Percentiles rank a stretch among this genome's conserved stretches.
Evolutionary conservation across 2,329 filamentous ascomycete genomes (phyloP).

Genomic region (Penicillium expansum): DNA sequence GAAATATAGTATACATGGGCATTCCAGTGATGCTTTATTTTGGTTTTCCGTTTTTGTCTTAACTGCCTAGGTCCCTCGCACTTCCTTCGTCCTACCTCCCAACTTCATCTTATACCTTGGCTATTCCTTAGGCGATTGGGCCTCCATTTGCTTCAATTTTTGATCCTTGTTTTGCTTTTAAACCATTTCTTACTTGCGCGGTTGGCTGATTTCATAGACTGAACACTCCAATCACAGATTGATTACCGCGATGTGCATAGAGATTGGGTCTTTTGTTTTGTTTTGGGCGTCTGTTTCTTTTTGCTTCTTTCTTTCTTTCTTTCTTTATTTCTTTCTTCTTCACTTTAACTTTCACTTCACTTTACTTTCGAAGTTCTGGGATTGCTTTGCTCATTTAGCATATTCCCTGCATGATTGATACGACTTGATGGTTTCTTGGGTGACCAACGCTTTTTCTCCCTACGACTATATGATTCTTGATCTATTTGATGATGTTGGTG

Average conservation of each 20-base stretch:
- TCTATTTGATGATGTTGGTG: constrained; percentile 2
- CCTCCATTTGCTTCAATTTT: constrained; percentile 1
- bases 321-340: background rate
- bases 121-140: background rate
- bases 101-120: background rate
- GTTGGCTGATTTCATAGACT: constrained; percentile 21
- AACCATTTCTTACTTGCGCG: constrained; percentile 8
- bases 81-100: background rate
- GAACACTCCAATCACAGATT: constrained; percentile 11
- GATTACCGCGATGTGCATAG: constrained; percentile 19
- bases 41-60: background rate
- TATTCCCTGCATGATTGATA: constrained; percentile 16
- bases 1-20: constrained; percentile 7
- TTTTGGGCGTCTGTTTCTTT: background rate
- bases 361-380: background rate
- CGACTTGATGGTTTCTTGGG: constrained; percentile 14
- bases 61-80: background rate
- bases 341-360: background rate
- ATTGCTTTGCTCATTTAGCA: constrained; percentile 7
- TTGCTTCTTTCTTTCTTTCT: background rate
- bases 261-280: constrained; percentile 9
- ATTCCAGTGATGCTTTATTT: background rate
- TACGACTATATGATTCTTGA: constrained; percentile 8
- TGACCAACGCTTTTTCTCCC: background rate
- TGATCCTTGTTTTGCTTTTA: constrained; percentile 3